Conservation (phyloP, 192 early-diverging fungal genomes). For the Gonapodya prolifera region DNA sequence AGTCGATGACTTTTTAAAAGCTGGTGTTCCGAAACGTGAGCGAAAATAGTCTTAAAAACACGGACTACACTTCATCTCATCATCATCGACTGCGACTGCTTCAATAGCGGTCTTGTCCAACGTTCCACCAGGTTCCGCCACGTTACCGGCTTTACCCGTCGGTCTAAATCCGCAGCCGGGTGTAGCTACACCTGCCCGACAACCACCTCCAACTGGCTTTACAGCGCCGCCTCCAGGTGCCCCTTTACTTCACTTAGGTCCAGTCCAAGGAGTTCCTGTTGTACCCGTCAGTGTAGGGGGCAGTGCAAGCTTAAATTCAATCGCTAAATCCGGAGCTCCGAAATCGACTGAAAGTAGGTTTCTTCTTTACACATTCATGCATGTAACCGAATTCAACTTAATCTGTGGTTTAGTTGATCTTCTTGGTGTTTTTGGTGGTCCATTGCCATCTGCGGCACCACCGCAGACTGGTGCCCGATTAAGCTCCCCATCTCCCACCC, state of each 20-base stretch:
- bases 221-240: not conserved
- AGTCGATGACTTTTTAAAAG: not conserved
- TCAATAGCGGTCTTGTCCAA: too few species aligned
- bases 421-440: not conserved
- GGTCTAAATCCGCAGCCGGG: too few species aligned
- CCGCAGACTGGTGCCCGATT: too few species aligned
- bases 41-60: not conserved
- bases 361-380: not conserved
- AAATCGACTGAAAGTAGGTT: not conserved
- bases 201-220: not conserved
- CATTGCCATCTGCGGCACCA: not conserved
- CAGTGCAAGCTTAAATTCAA: not conserved
- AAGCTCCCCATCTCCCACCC: not conserved
- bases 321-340: not conserved
- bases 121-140: too few species aligned
- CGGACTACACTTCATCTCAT: too few species aligned
- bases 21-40: not conserved
- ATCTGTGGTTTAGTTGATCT: not conserved
- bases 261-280: not conserved
- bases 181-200: not conserved
- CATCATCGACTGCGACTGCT: not conserved
- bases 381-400: not conserved
- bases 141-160: too few species aligned
- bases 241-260: not conserved
- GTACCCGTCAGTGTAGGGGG: not conserved